Conservation (phyloP, 2,329 filamentous ascomycete genomes). For the Alternaria triticina region DNA sequence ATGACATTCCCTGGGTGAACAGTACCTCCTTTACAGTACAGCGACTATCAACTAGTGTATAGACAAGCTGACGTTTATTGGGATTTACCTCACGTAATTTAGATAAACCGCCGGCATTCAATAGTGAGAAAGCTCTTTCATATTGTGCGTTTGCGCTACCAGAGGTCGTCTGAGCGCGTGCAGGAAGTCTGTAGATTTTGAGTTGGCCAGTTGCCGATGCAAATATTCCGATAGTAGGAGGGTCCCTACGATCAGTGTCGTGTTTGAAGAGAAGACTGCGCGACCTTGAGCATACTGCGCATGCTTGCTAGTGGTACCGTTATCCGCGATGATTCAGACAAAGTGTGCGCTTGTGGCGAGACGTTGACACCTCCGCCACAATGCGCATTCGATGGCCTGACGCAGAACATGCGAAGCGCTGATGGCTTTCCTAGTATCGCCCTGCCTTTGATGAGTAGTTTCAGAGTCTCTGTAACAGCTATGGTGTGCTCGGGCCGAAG, state of each 20-base stretch:
- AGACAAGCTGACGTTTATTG: background rate
- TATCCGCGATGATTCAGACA: background rate
- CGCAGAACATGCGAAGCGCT: background rate
- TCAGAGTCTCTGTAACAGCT: background rate
- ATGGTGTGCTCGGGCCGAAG: background rate
- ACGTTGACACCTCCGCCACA: background rate
- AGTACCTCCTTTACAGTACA: background rate
- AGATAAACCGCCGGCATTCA: background rate
- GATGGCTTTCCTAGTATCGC: background rate
- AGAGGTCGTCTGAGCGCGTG: background rate
- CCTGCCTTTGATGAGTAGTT: background rate
- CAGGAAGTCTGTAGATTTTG: background rate
- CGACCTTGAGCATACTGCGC: background rate
- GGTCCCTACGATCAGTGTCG: background rate
- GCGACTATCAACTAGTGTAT: background rate
- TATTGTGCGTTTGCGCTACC: background rate
- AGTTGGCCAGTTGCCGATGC: background rate
- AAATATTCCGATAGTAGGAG: background rate
- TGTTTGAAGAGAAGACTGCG: background rate
- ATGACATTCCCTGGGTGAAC: background rate
- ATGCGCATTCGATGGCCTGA: background rate
- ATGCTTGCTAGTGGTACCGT: background rate
- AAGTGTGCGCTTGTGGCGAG: background rate
- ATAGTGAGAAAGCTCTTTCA: background rate
- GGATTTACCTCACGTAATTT: background rate